These are phyloP conservation scores for Backusella luteola DNA, from an alignment of 192 early-diverging fungal genomes.

Conservation along the genomic window DNA sequence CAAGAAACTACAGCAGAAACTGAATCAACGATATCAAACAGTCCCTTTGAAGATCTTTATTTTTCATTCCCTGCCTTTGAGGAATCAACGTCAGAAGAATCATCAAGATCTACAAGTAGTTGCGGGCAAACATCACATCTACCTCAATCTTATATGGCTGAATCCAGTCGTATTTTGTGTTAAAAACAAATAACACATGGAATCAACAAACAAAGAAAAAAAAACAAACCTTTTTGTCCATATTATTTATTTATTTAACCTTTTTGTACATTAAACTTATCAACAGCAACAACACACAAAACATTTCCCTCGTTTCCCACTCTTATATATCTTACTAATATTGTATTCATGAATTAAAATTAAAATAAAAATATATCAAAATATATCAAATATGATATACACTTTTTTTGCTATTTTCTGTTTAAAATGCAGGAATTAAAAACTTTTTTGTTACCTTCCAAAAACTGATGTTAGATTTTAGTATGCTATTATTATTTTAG, in stretches of 20 bases:
- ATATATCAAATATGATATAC: not conserved
- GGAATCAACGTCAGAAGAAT: not conserved
- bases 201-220: conserved; percentile 3
- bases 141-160: not conserved
- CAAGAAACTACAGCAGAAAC: not conserved
- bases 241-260: conserved; percentile 4
- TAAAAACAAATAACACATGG: conserved; percentile 1
- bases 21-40: not conserved
- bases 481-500: not conserved
- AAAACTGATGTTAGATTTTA: no score
- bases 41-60: conserved; percentile 14
- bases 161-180: conserved; percentile 10
- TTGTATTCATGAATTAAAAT: conserved; percentile 3
- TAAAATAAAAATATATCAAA: not conserved
- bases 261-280: conserved; percentile 4
- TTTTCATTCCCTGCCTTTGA: conserved; percentile 16
- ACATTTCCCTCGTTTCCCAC: not conserved
- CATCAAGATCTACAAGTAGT: not conserved
- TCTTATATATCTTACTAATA: not conserved
- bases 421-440: conserved; percentile 6
- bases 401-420: not conserved
- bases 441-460: not conserved
- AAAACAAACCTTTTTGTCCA: not conserved
- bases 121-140: conserved; percentile 2
- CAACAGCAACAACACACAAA: not conserved